Evolutionary conservation across 371 early-diverging fungal species (phyloP).

Genomic region (Sporodiniella umbellata): DNA sequence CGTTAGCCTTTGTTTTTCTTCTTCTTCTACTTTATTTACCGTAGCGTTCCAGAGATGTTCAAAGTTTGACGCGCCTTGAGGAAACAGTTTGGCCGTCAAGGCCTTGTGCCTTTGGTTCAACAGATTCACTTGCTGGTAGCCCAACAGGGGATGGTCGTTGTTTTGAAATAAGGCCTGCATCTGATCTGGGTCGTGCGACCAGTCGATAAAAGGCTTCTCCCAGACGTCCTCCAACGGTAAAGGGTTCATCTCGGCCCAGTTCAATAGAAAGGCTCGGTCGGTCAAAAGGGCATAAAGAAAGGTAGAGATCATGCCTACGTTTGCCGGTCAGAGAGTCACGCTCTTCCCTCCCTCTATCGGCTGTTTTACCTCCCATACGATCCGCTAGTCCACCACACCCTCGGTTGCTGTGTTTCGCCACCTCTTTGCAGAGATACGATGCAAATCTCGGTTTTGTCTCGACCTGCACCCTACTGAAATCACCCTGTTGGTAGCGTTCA

Average conservation of each 20-base stretch:
- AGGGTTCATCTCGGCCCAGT: conserved; percentile 40
- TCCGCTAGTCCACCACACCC: conserved; percentile 54
- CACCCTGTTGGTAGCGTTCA: conserved; percentile 27
- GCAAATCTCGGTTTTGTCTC: conserved; percentile 30
- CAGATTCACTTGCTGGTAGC: conserved; percentile 31
- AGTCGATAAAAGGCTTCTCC: conserved; percentile 44
- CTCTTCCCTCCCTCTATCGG: no score
- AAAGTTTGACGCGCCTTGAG: conserved; percentile 41
- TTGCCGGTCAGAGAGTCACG: background rate
- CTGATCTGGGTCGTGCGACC: conserved; percentile 37
- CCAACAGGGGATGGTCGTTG: conserved; percentile 14
- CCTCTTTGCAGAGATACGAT: conserved; percentile 42
- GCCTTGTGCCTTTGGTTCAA: conserved; percentile 31
- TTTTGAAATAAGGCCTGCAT: conserved; percentile 29
- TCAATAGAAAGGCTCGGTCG: conserved; percentile 33
- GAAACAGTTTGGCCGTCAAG: conserved; percentile 26
- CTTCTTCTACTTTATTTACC: no score
- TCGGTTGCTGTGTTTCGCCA: conserved; percentile 32
- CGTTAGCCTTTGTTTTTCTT: background rate
- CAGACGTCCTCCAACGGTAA: conserved; percentile 37
- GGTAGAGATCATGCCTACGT: conserved; percentile 46
- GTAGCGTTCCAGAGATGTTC: conserved; percentile 40
- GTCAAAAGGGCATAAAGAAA: conserved; percentile 49
- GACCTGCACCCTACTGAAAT: conserved; percentile 15
- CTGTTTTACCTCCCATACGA: conserved; percentile 44